phyloP scores from a whole-genome alignment of 2,329 filamentous ascomycete genomes.

The Clonostachys byssicola region DNA sequence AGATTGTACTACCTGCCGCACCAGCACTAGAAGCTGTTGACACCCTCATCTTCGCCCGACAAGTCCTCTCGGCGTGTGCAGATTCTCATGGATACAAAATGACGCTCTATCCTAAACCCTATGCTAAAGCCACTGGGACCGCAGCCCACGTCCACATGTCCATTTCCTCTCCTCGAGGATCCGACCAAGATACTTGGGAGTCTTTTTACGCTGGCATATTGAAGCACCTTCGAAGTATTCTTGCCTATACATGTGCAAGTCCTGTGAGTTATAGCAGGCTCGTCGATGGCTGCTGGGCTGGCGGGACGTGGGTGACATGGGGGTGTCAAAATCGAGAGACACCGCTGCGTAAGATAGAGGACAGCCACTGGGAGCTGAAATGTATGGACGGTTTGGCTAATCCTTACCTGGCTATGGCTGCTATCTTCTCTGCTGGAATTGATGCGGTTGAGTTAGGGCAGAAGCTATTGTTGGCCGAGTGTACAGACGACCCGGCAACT shows the following conservation, averaged over 20 bases:
- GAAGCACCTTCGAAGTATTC: slow-evolving; percentile 59
- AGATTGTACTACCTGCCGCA: slow-evolving; percentile 64
- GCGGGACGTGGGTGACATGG: slow-evolving; percentile 77
- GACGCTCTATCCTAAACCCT: slow-evolving; percentile 72
- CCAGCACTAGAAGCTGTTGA: slow-evolving; percentile 67
- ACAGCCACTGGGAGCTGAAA: slow-evolving; percentile 74
- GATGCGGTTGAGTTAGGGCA: slow-evolving; percentile 17
- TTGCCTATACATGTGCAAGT: slow-evolving; percentile 65
- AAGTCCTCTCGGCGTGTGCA: slow-evolving; percentile 64
- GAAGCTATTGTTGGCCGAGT: slow-evolving; percentile 46
- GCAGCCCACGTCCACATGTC: slow-evolving; percentile 70
- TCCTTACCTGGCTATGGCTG: slow-evolving; percentile 58
- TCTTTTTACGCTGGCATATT: slow-evolving; percentile 72
- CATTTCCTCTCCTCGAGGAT: slow-evolving; percentile 42
- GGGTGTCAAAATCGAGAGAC: slow-evolving; percentile 77
- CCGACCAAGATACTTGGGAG: slow-evolving; percentile 42
- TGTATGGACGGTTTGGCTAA: slow-evolving; percentile 78
- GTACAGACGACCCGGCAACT: slow-evolving; percentile 45
- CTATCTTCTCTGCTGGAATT: slow-evolving; percentile 22
- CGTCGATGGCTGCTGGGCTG: slow-evolving; percentile 67
- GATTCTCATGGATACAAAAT: slow-evolving; percentile 60
- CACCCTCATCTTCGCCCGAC: slow-evolving; percentile 64
- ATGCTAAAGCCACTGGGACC: slow-evolving; percentile 51
- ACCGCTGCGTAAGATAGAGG: slow-evolving; percentile 63
- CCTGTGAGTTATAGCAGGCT: slow-evolving; percentile 66